Percentiles rank a stretch among this genome's conserved stretches.
These are phyloP conservation scores for Backusella mclennaniae DNA, from an alignment of 192 early-diverging fungal species.

Conservation along the genomic window DNA sequence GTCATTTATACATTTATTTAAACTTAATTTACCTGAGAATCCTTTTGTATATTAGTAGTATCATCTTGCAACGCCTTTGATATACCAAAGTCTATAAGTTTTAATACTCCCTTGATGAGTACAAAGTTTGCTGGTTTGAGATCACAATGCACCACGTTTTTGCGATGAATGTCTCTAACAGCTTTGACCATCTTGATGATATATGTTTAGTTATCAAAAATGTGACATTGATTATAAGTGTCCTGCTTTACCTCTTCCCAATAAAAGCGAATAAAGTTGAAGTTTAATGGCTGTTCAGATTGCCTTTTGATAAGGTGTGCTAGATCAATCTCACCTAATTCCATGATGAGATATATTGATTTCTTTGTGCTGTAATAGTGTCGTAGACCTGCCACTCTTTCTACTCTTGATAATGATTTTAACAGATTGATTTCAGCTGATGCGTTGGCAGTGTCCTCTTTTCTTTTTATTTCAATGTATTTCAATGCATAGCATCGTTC, in stretches of 20 bases:
- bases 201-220: background rate
- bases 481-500: slow-evolving; percentile 82
- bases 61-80: slow-evolving; percentile 92
- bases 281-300: slow-evolving; percentile 51
- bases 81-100: slow-evolving; percentile 98
- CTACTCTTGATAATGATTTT: slow-evolving; percentile 56
- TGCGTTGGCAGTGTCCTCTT: slow-evolving; percentile 65
- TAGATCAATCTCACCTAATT: slow-evolving; percentile 90
- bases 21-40: slow-evolving; percentile 56
- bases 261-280: slow-evolving; percentile 78
- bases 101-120: slow-evolving; percentile 79
- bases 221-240: background rate
- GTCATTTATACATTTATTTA: background rate
- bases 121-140: slow-evolving; percentile 97
- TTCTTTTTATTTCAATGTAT: slow-evolving; percentile 71
- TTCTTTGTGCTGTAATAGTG: slow-evolving; percentile 68
- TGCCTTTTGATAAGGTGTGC: slow-evolving; percentile 57
- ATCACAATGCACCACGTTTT: slow-evolving; percentile 90
- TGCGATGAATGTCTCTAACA: slow-evolving; percentile 83
- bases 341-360: slow-evolving; percentile 56
- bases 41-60: slow-evolving; percentile 91
- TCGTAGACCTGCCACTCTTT: slow-evolving; percentile 76
- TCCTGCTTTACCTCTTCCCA: slow-evolving; percentile 70
- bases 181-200: slow-evolving; percentile 79
- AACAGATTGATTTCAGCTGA: slow-evolving; percentile 85